Evolutionary conservation across 345 rosid genomes (phyloP).

Genomic region (Heritiera fomes): DNA sequence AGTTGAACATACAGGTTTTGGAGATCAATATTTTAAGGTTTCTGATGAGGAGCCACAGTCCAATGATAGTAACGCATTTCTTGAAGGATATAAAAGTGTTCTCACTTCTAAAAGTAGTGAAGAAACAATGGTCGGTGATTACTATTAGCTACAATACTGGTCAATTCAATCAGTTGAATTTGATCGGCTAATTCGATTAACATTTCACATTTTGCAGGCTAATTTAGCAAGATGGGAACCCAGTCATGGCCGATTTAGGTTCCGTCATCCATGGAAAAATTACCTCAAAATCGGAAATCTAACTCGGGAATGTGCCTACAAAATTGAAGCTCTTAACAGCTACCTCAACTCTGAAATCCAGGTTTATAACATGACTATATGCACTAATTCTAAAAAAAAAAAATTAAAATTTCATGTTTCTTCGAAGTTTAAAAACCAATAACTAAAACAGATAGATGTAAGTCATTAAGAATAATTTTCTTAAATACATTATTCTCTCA

Average conservation of each 20-base stretch:
- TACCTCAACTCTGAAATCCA: slow-evolving; percentile 24
- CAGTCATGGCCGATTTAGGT: slow-evolving; percentile 43
- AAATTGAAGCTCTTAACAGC: slow-evolving; percentile 41
- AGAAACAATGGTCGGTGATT: slow-evolving; percentile 36
- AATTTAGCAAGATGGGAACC: slow-evolving; percentile 58
- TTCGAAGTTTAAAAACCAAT: too few species aligned
- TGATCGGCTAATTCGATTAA: background rate
- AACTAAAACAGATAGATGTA: too few species aligned
- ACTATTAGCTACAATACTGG: background rate
- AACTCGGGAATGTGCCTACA: slow-evolving; percentile 40
- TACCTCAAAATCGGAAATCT: slow-evolving; percentile 41
- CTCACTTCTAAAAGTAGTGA: slow-evolving; percentile 37
- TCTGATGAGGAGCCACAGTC: background rate
- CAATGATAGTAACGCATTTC: slow-evolving; percentile 5
- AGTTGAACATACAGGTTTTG: slow-evolving; percentile 29
- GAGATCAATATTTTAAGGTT: slow-evolving; percentile 19
- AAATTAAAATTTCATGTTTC: background rate
- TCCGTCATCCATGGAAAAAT: slow-evolving; percentile 48
- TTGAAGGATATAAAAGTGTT: slow-evolving; percentile 34
- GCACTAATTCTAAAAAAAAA: too few species aligned
- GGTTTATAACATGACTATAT: slow-evolving; percentile 8
- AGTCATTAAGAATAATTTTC: background rate
- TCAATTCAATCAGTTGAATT: background rate
- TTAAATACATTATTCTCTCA: background rate
- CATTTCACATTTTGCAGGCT: slow-evolving; percentile 27